Conservation (phyloP, 2,329 filamentous ascomycete genomes). For the Fusarium sp. region DNA sequence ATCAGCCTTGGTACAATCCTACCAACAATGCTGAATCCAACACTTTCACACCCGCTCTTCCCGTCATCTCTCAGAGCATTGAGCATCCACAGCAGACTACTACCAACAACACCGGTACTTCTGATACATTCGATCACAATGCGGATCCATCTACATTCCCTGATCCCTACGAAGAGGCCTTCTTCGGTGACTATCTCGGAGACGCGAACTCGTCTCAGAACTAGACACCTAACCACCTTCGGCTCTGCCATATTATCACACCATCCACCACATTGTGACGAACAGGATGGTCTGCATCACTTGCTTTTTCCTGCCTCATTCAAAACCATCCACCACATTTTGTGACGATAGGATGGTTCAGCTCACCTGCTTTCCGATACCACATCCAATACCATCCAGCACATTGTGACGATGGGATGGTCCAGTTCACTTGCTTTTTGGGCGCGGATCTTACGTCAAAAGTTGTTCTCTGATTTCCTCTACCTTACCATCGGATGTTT, state of each 20-base stretch:
- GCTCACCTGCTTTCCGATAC: not conserved
- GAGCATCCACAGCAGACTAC: not conserved
- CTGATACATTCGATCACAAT: not conserved
- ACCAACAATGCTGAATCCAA: not conserved
- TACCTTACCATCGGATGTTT: not conserved
- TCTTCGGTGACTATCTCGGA: not conserved
- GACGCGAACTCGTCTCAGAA: not conserved
- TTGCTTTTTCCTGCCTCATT: not conserved
- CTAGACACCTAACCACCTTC: not conserved
- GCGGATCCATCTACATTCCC: not conserved
- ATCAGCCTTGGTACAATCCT: not conserved
- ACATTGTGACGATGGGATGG: not conserved
- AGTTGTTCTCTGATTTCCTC: not conserved
- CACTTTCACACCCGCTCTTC: not conserved
- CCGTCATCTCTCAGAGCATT: not conserved
- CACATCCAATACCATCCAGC: not conserved
- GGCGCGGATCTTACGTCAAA: not conserved
- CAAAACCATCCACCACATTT: not conserved
- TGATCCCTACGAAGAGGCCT: not conserved
- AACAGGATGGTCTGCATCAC: not conserved
- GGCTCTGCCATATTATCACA: not conserved
- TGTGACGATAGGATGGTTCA: not conserved
- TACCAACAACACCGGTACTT: not conserved
- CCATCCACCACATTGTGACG: not conserved
- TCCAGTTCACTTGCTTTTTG: not conserved